Evolutionary conservation across 73 alveolate species (phyloP).

Genomic region (Paramecium tetraurelia): DNA sequence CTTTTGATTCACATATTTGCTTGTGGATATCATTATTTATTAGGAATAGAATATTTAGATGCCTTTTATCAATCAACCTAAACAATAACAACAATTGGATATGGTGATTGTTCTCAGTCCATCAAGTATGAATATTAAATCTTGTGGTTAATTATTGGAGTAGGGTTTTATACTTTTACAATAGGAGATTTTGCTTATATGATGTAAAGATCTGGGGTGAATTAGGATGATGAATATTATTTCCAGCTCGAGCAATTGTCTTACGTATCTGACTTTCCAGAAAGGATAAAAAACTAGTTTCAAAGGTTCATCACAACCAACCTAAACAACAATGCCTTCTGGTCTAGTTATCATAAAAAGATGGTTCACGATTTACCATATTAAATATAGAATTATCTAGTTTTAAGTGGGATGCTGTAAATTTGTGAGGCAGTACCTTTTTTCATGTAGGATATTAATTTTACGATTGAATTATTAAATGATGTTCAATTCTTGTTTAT

Average conservation of each 20-base stretch:
- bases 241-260: not conserved
- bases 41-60: not conserved
- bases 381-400: not conserved
- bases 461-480: not conserved
- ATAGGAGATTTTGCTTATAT: constrained; percentile 10
- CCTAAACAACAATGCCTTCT: constrained; percentile 14
- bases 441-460: not conserved
- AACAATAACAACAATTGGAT: constrained; percentile 16
- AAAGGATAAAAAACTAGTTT: not conserved
- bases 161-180: constrained; percentile 27
- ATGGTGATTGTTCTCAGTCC: not conserved
- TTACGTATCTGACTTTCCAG: not conserved
- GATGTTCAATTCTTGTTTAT: not conserved
- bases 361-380: constrained; percentile 4
- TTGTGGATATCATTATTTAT: not conserved
- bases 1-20: not conserved
- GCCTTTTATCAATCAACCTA: not conserved
- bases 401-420: not conserved
- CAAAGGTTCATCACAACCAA: not conserved
- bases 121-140: not conserved
- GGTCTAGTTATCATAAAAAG: not conserved
- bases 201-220: not conserved
- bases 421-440: not conserved
- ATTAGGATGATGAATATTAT: not conserved
- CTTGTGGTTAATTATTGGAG: constrained; percentile 11